Evolutionary conservation across 805 yeast genomes (phyloP).

Genomic region (Metschnikowia bowlesiae): DNA sequence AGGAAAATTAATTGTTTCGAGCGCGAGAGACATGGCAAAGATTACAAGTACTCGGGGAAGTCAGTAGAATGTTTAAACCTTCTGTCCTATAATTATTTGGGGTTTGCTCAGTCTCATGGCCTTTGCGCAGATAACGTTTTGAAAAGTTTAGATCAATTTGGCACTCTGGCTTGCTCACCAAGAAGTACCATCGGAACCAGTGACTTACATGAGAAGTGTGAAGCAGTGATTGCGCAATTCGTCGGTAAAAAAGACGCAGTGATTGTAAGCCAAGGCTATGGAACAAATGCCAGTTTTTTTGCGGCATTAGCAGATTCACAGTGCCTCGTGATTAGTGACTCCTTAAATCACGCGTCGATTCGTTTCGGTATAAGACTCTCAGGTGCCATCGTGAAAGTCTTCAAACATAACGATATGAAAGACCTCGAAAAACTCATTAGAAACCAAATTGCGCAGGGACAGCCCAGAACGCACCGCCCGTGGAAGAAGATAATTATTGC

Average conservation of each 20-base stretch:
- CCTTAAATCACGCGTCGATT: constrained; percentile 91
- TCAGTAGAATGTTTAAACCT: constrained; percentile 77
- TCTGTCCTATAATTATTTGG: constrained; percentile 89
- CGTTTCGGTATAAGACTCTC: constrained; percentile 91
- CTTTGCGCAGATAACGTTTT: constrained; percentile 79
- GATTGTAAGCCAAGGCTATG: constrained; percentile 90
- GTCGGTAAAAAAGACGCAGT: constrained; percentile 88
- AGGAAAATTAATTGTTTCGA: constrained; percentile 80
- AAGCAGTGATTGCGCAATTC: constrained; percentile 72
- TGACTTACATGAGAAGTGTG: constrained; percentile 70
- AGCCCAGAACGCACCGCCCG: constrained; percentile 92
- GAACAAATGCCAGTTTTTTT: constrained; percentile 88
- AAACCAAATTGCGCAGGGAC: constrained; percentile 88
- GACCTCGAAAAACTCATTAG: constrained; percentile 71
- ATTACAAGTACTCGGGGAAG: constrained; percentile 69
- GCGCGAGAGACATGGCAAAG: constrained; percentile 64
- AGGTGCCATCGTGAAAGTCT: constrained; percentile 89
- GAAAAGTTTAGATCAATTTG: constrained; percentile 58
- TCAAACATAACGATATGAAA: constrained; percentile 86
- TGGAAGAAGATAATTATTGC: constrained; percentile 85
- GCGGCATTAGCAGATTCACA: constrained; percentile 78
- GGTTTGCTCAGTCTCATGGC: constrained; percentile 95
- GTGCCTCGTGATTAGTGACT: constrained; percentile 89
- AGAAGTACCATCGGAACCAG: constrained; percentile 71
- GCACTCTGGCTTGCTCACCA: constrained; percentile 77